Base-by-base conservation (phyloP, 805 yeast genomes). In the Scheffersomyces ergatensis region DNA sequence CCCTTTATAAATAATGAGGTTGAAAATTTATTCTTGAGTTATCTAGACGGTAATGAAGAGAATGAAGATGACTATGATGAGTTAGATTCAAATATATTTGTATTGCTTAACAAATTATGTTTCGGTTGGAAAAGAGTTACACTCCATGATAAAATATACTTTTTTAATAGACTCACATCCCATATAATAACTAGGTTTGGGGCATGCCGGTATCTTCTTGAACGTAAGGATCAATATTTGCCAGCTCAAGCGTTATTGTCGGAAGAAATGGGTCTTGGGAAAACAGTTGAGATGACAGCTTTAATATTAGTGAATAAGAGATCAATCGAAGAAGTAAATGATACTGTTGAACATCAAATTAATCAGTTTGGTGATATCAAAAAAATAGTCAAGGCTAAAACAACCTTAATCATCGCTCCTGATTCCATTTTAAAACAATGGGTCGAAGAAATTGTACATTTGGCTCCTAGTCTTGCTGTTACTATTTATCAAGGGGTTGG, bases 191-290 rank as follows among this genome's bases (percentile, higher is more conserved):
- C 72, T 4, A 50, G 59, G 5, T 37, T 40, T 1, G 54, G 60
- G 17, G 66, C 72, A 1, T 36, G 61, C 2, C 37, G 54, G 3
- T 65, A 54, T 37, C 38, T 70, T 36, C 26, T 62, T 37, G 40
- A 65, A n/a, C 47, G 65, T 38, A 37, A 58, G 50, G 31, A 49
- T 12, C 40, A 51, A 53, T 43, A 49, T 38, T 44, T 75, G 48
- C 66, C 79, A 2, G 82, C 77, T 0, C 70, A 74, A 37, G 97
- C 95, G 0, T 64, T 93, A 6, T 60, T 93, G 25, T 85, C 93
- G 1, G 99, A 92, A 54, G 99, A 93, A 60, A 93, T 93, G 99
- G 99, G 99, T 0, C 72, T 93, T 6, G 99, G 99, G 0, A 93
- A 93, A 55, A 92, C 99, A 0, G 81, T 93, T 3, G 99, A 93